These are phyloP conservation scores for Podospora pseudocomata DNA, from an alignment of 495 filamentous ascomycete species.

Conservation along the genomic window DNA sequence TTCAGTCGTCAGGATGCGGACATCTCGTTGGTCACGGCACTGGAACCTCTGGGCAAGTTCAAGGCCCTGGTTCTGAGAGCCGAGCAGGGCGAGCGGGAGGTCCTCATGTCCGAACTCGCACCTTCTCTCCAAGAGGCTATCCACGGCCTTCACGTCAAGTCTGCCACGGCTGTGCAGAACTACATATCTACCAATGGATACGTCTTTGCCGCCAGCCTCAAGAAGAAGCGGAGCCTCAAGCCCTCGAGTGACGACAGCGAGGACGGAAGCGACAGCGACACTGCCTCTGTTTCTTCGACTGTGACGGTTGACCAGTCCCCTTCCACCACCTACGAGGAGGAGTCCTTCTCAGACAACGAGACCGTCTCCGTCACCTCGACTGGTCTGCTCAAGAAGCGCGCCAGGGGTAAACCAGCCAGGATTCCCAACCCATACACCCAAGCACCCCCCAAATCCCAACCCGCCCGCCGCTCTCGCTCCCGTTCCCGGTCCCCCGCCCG, in stretches of 20 bases:
- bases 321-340: constrained; percentile 25
- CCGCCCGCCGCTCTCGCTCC: constrained; percentile 18
- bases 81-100: constrained; percentile 29
- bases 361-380: constrained; percentile 22
- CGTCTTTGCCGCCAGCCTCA: constrained; percentile 20
- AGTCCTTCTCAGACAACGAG: constrained; percentile 34
- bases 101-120: constrained; percentile 30
- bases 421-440: neutral
- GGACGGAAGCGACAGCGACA: constrained; percentile 24
- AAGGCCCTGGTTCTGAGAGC: constrained; percentile 34
- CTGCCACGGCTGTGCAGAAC: constrained; percentile 38
- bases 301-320: constrained; percentile 27
- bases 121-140: constrained; percentile 22
- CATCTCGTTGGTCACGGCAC: constrained; percentile 34
- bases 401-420: constrained; percentile 8
- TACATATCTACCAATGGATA: constrained; percentile 39
- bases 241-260: constrained; percentile 2
- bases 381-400: constrained; percentile 8
- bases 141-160: constrained; percentile 33
- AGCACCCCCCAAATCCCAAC: neutral
- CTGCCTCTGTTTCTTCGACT: constrained; percentile 30
- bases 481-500: constrained; percentile 34
- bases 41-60: constrained; percentile 31
- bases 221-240: constrained; percentile 14
- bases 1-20: constrained; percentile 26